Base-by-base conservation (phyloP, 768 basidiomycete genomes). In the Trichaptum fuscoviolaceum region DNA sequence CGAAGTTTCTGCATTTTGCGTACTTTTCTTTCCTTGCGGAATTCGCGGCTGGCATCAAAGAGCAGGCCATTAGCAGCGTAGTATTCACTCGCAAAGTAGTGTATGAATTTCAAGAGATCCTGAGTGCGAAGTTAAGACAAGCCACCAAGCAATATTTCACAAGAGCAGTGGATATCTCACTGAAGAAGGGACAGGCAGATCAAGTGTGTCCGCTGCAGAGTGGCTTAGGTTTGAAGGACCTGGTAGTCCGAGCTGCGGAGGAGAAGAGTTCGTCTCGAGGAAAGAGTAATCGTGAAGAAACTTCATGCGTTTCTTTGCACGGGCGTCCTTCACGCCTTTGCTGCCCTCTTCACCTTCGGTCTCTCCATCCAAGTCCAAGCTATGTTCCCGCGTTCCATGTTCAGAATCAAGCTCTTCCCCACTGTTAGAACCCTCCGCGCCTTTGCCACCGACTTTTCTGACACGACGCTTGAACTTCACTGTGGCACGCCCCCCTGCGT, bases 31-130 rank as follows among this genome's bases (percentile, higher is more conserved):
- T 76, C 77, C 66, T 72, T 76, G 15, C 85, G 82, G 67, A 78
- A 83, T 57, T 82, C 73, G 64, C 79, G 81, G 18, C 83, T 77
- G 12, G 75, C 78, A 67, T 91, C 82, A 23, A 80, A 75, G 1
- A 92, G 74, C 68, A 91, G 83, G 0, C 87, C 89, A 65, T 81
- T 79, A 69, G 87, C 85, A 24, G 78, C 77, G 69, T 92, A 93
- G 72, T 88, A 88, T 24, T 74, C 76, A 61, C 80, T 82, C 25
- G 84, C 75, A 65, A 83, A 83, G 69, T 84, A 75, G 67, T 85
- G 85, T 57, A 85, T 79, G 62, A 78, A 78, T 73, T 85, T 85
- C 62, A 85, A 68, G 27, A 86, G 66, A 65, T 86, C 84, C 84
- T 85, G 24, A 3, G 15, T 34, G 73, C 73, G 64, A 74, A 77